Evolutionary conservation across 2,329 filamentous ascomycete genomes (phyloP), one percentile per base, ranked within the genome.

Genomic region (Podosphaera fusca): DNA sequence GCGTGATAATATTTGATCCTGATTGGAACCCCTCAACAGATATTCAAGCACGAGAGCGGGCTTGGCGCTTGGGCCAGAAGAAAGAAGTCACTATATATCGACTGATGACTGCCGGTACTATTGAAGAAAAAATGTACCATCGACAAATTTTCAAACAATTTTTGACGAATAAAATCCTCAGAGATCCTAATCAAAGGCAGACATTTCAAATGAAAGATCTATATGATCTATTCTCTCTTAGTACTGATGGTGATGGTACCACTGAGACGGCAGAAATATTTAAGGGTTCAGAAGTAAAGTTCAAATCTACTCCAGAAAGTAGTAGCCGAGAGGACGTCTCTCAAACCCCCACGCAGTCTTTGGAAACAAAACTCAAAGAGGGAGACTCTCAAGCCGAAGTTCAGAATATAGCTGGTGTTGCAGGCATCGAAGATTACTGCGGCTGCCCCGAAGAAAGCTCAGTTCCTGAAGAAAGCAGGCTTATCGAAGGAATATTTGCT

Each of bases 11-110:
- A 57, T 98, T 92, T 66, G 94, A 98, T 65, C 94, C 92, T 0
- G 92, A 98, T 67, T 98, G 92, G 92, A 96, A 96, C 64, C 92
- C 90, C 1, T 95, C 90, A 0, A 96, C 90, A 0, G 92, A 98
- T 66, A 75, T 95, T 33, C 92, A 98, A 70, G 92, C 92, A 14
- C 82, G 92, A 53, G 92, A 98, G 70, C 80, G 92, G 65, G 92
- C 94, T 4, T 98, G 92, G 92, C 81, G 92, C 58, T 73, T 98
- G 1, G 92, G 92, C 0, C 92, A 98, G 71, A 95, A 94, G 69
- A 83, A 85, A 56, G 87, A 95, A 53, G 92, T 98, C 34, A 89
- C 87, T 3, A 95, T 98, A 30, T 98, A 95, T 68, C 84, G 94
- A 40, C 75, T 98, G n/a, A 94, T 98, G 85, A 95, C 87, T 3